Percentiles rank a stretch among this genome's conserved stretches.
phyloP scores from a whole-genome alignment of 1,284 basidiomycete genomes.

The Ceratobasidium sp. region DNA sequence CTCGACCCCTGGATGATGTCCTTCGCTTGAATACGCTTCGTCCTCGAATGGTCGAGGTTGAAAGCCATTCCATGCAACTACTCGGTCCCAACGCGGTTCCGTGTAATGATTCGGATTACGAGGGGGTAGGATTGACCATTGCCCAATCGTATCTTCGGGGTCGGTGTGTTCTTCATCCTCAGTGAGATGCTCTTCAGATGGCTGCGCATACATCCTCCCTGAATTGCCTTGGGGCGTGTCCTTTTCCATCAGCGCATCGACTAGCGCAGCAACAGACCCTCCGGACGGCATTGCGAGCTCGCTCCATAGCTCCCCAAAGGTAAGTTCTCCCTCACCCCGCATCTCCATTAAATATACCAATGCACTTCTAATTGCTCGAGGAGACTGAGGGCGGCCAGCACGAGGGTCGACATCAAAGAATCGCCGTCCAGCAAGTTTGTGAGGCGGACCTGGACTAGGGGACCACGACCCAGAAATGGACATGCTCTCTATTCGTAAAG shows the following conservation, averaged over 20 bases:
- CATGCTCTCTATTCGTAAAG: constrained; percentile 52
- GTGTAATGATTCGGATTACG: constrained; percentile 30
- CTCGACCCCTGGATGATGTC: neutral
- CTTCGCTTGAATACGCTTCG: neutral
- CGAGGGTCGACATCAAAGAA: constrained; percentile 34
- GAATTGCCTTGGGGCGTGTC: neutral
- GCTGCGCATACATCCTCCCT: constrained; percentile 2
- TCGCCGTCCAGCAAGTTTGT: constrained; percentile 36
- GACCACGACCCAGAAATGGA: constrained; percentile 48
- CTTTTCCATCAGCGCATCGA: constrained; percentile 29
- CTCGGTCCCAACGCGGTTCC: constrained; percentile 31
- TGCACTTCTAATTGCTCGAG: constrained; percentile 8
- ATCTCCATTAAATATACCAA: constrained; percentile 29
- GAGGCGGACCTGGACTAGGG: constrained; percentile 17
- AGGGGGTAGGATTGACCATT: constrained; percentile 37
- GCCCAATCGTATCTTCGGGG: constrained; percentile 20
- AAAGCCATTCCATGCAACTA: constrained; percentile 23
- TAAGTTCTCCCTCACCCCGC: constrained; percentile 41
- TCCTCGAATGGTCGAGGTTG: neutral
- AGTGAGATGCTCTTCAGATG: neutral
- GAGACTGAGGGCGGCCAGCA: constrained; percentile 24
- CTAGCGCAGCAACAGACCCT: constrained; percentile 31
- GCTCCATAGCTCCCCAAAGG: constrained; percentile 31
- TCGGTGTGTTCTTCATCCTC: neutral
- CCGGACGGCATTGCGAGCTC: constrained; percentile 42